Percentiles rank a stretch among this genome's conserved stretches.
Conservation (phyloP, 2,329 filamentous ascomycete species). For the Salinomyces thailandicus region DNA sequence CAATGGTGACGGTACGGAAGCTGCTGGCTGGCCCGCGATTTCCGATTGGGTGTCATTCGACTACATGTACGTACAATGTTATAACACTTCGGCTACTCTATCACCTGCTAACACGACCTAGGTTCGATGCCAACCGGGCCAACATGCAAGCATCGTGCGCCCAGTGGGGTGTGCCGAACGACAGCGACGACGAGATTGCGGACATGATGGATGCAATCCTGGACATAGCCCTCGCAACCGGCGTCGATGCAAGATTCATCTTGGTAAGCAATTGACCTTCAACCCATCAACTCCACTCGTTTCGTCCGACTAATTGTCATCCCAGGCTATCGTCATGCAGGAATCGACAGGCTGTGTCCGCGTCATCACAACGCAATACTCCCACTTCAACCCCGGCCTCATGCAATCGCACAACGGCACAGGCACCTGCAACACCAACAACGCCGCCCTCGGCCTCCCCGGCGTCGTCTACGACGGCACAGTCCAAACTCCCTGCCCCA, state of each 20-base stretch:
- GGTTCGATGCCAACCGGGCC: constrained; percentile 23
- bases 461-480: constrained; percentile 7
- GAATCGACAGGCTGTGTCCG: constrained; percentile 39
- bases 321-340: constrained; percentile 36
- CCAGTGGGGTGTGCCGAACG: constrained; percentile 27
- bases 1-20: constrained; percentile 11
- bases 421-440: constrained; percentile 28
- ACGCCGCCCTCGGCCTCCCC: neutral
- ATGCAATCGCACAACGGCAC: constrained; percentile 37
- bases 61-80: constrained; percentile 22
- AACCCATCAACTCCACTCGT: no score
- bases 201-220: constrained; percentile 31
- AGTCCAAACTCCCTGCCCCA: constrained; percentile 31
- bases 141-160: constrained; percentile 30
- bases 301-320: no score
- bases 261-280: constrained; percentile 19
- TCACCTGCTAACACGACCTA: neutral
- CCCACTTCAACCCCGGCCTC: constrained; percentile 36
- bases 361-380: constrained; percentile 33
- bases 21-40: constrained; percentile 18
- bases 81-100: no score
- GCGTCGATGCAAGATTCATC: constrained; percentile 33
- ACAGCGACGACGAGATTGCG: constrained; percentile 29
- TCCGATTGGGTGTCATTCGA: constrained; percentile 18
- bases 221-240: constrained; percentile 21